Evolutionary conservation across 1,139 yeast genomes (phyloP), one percentile per base, ranked within the genome.

Genomic region (Geotrichum australiense): DNA sequence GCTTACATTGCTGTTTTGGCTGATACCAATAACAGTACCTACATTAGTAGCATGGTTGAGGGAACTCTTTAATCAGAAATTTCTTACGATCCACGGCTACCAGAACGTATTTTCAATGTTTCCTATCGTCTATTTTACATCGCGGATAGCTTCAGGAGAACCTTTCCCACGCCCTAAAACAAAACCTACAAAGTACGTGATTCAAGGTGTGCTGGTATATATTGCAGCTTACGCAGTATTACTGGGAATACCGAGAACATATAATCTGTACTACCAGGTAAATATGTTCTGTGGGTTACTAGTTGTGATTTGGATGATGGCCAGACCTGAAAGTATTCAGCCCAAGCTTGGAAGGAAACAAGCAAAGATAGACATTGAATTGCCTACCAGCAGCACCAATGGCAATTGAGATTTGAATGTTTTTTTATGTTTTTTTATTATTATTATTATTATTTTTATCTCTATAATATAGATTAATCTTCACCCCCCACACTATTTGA

Each of bases 31-130:
- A 29, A 57, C 59, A 20, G 47, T 58, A 7, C 63, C 66, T 1
- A 46, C 57, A 11, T 50, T 63, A 18, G 50, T 58, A 6, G 67
- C 62, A 10, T 63, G 65, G 65, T 42, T 56, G 11, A 61, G 58
- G 33, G 59, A 62, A 35, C 41, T 62, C 28, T 38, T 53, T 5
- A 50, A 53, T 12, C 51, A 52, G 21, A 58, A 62, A 62, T 46
- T 46, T 29, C 51, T 56, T 37, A 56, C 61, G 4, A 55, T 59
- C 37, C 47, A 56, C 19, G 51, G 58, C 11, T 56, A 56, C 42
- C 58, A 57, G 41, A 57, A 54, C 39, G 40, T 59, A 19, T 44
- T 63, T 14, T 55, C 64, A 5, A 49, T 63, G 20, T 47, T 54
- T 33, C 66, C 67, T 2, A 54, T 55, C 22, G 45, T 61, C 12